Evolutionary conservation across 2,329 filamentous ascomycete genomes (phyloP), one percentile per base, ranked within the genome.

Genomic region (Aureobasidium pullulans): DNA sequence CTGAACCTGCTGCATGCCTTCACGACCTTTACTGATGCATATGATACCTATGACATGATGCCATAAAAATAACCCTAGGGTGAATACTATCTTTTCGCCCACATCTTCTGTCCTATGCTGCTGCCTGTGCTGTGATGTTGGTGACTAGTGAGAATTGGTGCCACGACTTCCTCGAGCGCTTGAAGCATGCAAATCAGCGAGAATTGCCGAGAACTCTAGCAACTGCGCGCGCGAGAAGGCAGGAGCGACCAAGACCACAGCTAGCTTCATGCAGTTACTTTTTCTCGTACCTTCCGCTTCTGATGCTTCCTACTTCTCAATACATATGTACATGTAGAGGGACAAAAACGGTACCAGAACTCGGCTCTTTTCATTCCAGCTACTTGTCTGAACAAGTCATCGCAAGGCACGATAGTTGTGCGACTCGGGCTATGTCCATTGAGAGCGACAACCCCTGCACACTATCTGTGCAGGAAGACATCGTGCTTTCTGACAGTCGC

Each of bases 31-130:
- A 29, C 16, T 11, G 2, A 44, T 28, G 29, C 52, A 23, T 37
- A 49, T 9, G 47, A 49, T 49, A 49, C 47, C 47, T 49, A 49
- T 23, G 47, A 47, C 9, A 57, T 40, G 19, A 57, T 15, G 43
- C 31, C 32, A 44, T 32, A n/a, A 46, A 37, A 15, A 53, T 10
- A 39, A 31, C 15, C 11, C 34, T 50, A 9, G 34, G 8, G 8
- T 36, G 8, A 36, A 36, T 23, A 7, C 4, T 4, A 34, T n/a
- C 39, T n/a, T 19, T 49, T 19, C 32, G 23, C 46, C 7, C 5
- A 11, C 28, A 36, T 10, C 1, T 28, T n/a, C 31, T 47, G 5
- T 23, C 3, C 8, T 2, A 19, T 11, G 15, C 9, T 6, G 31
- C 2, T 10, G 28, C 9, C 29, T 16, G 2, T 31, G 23, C 11